Evolutionary conservation across 495 filamentous ascomycete genomes (phyloP), one percentile per base, ranked within the genome.

Genomic region (Xylaria acuta): DNA sequence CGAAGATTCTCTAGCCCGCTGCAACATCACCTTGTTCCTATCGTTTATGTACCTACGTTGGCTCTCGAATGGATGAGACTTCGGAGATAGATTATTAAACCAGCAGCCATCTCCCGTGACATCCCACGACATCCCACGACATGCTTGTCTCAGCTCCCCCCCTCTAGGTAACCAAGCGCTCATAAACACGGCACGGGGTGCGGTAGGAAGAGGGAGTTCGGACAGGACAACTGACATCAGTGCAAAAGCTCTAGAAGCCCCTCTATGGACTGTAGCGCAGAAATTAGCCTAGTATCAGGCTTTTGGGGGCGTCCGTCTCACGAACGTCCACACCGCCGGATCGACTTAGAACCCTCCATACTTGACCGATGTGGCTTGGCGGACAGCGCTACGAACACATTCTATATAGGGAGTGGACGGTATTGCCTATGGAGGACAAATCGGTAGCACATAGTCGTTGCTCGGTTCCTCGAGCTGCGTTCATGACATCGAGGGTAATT

Each of bases 61-160:
- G 67, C 64, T 64, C 69, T 69, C 64, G 36, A 63, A 69, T 63
- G 56, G 76, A 74, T 83, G 80, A 77, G 77, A 77, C 45, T 71
- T 70, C 67, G 40, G 63, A 75, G 67, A 70, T 75, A 76, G 74
- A 83, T 83, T 81, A 81, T 74, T 78, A 74, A 84, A 83, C 83
- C 79, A 83, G 58, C 64, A 64, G 69, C 53, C 25, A 56, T 1
- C 14, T 30, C 32, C 16, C 18, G 49, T 9, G 11, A 41, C 76
- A 73, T n/a, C n/a, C n/a, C n/a, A n/a, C n/a, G n/a, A n/a, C n/a
- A n/a, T 40, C 80, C 78, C 80, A 81, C 80, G 80, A 80, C 49
- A 34, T 40, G 41, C 63, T 54, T 40, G 69, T 74, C 69, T 69
- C 71, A 63, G 69, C 53, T 70, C n/a, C n/a, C 58, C 18, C 9